Percentiles rank a stretch among this genome's conserved stretches.
phyloP scores from a whole-genome alignment of 441 rosid genomes.

The Raphanus hybrid region DNA sequence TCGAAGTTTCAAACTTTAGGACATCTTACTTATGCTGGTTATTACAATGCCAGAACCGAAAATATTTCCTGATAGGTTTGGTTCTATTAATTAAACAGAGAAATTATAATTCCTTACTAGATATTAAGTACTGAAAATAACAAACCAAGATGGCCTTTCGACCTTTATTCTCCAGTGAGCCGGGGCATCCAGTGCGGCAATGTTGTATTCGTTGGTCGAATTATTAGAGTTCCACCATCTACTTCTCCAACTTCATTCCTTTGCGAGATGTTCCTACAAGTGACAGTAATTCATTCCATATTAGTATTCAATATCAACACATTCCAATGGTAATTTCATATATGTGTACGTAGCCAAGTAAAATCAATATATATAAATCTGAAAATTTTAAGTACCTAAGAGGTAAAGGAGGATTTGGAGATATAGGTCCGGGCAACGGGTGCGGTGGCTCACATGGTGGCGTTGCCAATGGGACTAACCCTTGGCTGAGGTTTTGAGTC shows the following conservation, averaged over 20 bases:
- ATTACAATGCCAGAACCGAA: background rate
- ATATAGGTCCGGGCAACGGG: background rate
- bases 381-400: constrained; percentile 16
- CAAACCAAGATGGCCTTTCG: constrained; percentile 4
- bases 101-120: constrained; percentile 15
- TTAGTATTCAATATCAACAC: background rate
- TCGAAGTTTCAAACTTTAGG: background rate
- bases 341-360: background rate
- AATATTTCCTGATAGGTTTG: constrained; percentile 2
- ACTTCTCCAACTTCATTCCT: constrained; percentile 24
- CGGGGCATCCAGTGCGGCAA: constrained; percentile 43
- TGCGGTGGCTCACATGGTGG: constrained; percentile 18
- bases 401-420: constrained; percentile 27
- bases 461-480: background rate
- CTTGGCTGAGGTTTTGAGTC: constrained; percentile 12
- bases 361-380: background rate
- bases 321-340: background rate
- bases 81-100: constrained; percentile 5
- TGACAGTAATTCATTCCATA: background rate
- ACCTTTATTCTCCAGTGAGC: constrained; percentile 16
- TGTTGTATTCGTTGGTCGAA: constrained; percentile 11
- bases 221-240: constrained; percentile 11
- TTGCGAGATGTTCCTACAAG: constrained; percentile 21
- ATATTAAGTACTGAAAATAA: constrained; percentile 5
- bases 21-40: background rate